Evolutionary conservation across 2,329 filamentous ascomycete genomes (phyloP).

Genomic region (Cercospora brassicicola): DNA sequence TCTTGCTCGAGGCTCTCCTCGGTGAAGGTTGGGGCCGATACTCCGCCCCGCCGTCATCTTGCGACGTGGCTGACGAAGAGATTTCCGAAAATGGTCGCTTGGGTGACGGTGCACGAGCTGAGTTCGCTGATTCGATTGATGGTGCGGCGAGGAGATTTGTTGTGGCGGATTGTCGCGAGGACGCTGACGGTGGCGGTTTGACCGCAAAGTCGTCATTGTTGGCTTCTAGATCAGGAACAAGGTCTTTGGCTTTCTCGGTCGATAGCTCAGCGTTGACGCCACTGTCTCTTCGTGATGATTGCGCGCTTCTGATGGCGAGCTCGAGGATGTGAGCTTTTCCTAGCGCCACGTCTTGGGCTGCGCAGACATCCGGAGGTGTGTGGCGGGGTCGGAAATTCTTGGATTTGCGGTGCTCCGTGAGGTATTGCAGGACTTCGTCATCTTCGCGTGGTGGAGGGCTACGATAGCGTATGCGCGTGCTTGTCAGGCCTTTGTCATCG

Average conservation of each 20-base stretch:
- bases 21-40: conserved; percentile 1
- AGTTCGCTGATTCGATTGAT: neutral
- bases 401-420: conserved; percentile 14
- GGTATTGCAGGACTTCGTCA: conserved; percentile 12
- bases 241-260: neutral
- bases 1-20: neutral
- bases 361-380: conserved; percentile 25
- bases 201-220: conserved; percentile 6
- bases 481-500: conserved; percentile 18
- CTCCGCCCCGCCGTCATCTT: neutral
- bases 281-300: conserved; percentile 25
- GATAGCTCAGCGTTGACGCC: conserved; percentile 10
- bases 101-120: conserved; percentile 10
- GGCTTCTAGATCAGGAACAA: neutral
- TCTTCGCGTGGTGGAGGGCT: conserved; percentile 23
- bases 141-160: conserved; percentile 1
- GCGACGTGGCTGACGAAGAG: conserved; percentile 1
- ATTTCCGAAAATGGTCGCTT: conserved; percentile 9
- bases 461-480: conserved; percentile 23
- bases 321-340: conserved; percentile 19
- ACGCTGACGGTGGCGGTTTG: conserved; percentile 4
- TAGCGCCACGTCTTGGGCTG: conserved; percentile 26
- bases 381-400: conserved; percentile 22
- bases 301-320: conserved; percentile 19
- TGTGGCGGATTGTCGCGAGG: neutral